These are phyloP conservation scores for Nannizziopsis barbatae DNA, from an alignment of 2,329 filamentous ascomycete species.

Conservation along the genomic window DNA sequence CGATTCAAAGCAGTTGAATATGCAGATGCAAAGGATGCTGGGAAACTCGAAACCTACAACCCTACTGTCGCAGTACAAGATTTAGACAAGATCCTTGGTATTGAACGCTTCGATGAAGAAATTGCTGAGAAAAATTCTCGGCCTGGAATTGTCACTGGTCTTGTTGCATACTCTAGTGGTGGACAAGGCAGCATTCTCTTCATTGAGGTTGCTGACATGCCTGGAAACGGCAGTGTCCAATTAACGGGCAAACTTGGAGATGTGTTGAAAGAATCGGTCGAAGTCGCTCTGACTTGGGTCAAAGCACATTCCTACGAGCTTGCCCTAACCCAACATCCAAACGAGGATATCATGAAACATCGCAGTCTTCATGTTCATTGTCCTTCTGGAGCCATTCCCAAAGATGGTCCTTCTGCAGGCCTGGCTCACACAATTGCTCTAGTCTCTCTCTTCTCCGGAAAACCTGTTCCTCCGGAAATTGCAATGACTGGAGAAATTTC, in stretches of 20 bases:
- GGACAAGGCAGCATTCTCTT: conserved; percentile 94
- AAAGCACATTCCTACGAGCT: conserved; percentile 91
- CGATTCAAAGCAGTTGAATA: conserved; percentile 91
- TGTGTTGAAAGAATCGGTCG: conserved; percentile 91
- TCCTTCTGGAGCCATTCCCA: conserved; percentile 85
- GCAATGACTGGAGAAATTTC: conserved; percentile 84
- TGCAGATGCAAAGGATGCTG: conserved; percentile 73
- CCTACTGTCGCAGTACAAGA: conserved; percentile 64
- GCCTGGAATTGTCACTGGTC: conserved; percentile 86
- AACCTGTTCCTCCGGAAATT: conserved; percentile 76
- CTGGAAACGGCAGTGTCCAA: conserved; percentile 80
- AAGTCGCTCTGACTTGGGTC: conserved; percentile 93
- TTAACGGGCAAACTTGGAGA: conserved; percentile 93
- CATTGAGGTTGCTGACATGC: conserved; percentile 97
- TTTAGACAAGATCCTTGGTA: conserved; percentile 80
- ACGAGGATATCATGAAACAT: conserved; percentile 90
- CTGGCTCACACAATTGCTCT: conserved; percentile 89
- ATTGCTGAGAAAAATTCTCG: conserved; percentile 73
- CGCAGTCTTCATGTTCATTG: conserved; percentile 94
- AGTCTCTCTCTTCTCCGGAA: conserved; percentile 77
- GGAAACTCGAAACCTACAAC: conserved; percentile 57
- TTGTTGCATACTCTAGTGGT: conserved; percentile 87
- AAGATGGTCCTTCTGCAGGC: conserved; percentile 74
- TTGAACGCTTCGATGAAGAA: conserved; percentile 89
- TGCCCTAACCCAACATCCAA: conserved; percentile 66